Evolutionary conservation across 2,329 filamentous ascomycete genomes (phyloP), one percentile per base, ranked within the genome.

Genomic region (Microthyrium microscopicum): DNA sequence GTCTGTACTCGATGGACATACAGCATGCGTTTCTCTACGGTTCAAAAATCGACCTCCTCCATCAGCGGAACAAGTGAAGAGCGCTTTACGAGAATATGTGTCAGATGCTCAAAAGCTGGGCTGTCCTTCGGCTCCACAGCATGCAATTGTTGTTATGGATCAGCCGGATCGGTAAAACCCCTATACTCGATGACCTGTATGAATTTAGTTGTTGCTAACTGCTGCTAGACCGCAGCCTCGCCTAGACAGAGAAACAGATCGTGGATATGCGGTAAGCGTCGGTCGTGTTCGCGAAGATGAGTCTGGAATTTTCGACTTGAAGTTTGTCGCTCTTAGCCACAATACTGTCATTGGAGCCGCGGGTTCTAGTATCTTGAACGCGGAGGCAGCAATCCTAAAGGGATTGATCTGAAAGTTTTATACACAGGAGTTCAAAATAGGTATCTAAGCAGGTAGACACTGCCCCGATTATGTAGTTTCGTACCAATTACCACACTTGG

Each of bases 281-380:
- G 87, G 87, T 5, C 70, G 87, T 18, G 70, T 94, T 19, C 64
- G 89, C 29, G 76, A 87, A 54, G 85, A 93, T 46, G 78, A 82
- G 45, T 79, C 76, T 41, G 82, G 81, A 15, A 77, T 93, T 43
- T 94, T 94, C 48, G 89, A 95, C 51, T 70, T 95, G 52, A 85
- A 91, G 55, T 95, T 95, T 56, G 85, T 89, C 40, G 83, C 84
- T 17, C 62, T 95, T 45, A 93, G 82, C 51, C 89, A 95, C 50
- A 81, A 81, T 50, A 80, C 87, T 40, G 79, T 98, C 36, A 87
- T 98, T 52, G 87, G 87, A 43, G 89, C 89, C 20, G 85, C 87
- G n/a, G 89, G 89, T 8, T 91, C 83, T 2, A 92, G 82, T 20
- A 93, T 95, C 57, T 57, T 95, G 46, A 95, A 95, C 49, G 84